A percentile compares a stretch with the other conserved stretches of the same genome.
Evolutionary conservation across 78 protist species (phyloP).

Genomic region (Creolimax fragrantissima): DNA sequence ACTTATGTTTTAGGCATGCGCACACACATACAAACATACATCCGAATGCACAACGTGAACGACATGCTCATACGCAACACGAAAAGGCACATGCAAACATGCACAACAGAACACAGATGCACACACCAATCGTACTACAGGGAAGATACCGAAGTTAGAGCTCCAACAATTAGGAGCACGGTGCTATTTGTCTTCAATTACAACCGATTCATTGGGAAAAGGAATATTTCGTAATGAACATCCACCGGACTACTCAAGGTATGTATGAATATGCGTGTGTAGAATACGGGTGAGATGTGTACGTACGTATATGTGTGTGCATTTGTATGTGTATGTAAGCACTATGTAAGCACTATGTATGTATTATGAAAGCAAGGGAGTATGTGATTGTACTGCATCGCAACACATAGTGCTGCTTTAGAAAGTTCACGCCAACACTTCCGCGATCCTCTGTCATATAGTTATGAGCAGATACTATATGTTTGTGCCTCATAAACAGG

Average conservation of each 20-base stretch:
- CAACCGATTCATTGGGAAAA: background rate
- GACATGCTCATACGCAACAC: background rate
- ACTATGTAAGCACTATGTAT: too few species aligned
- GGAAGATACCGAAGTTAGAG: background rate
- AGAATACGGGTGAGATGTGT: background rate
- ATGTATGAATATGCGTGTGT: background rate
- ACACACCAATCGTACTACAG: too few species aligned
- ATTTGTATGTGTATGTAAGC: background rate
- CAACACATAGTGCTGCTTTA: background rate
- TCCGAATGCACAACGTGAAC: background rate
- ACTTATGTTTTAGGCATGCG: background rate
- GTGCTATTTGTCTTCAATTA: too few species aligned
- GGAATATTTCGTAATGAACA: background rate
- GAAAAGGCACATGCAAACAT: background rate
- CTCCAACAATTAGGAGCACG: too few species aligned
- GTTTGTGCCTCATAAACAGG: background rate
- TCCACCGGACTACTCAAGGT: background rate
- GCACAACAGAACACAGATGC: background rate
- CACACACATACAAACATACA: background rate
- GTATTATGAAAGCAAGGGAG: background rate
- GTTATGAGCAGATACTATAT: background rate
- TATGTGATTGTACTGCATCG: background rate
- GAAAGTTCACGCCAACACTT: background rate
- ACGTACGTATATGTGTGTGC: background rate
- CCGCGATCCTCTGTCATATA: background rate